Base-by-base conservation (phyloP, 1,284 basidiomycete genomes). In the Microbotryum scabiosae region DNA sequence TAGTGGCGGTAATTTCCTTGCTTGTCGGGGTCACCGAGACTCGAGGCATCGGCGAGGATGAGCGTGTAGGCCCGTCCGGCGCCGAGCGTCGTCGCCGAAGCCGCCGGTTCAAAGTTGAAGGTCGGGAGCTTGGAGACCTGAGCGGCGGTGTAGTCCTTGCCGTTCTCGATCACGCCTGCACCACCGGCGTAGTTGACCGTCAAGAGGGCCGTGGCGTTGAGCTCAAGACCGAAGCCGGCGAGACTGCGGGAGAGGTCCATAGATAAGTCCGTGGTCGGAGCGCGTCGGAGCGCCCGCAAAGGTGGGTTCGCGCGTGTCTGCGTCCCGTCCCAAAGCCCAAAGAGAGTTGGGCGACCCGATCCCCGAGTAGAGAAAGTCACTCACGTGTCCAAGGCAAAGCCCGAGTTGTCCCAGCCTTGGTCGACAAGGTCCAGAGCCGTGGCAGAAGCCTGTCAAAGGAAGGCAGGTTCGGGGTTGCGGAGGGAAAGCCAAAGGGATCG, bases 21-120 rank as follows among this genome's bases (percentile, higher is more conserved):
- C n/a, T 18, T 18, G 47, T 48, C 47, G 12, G 61, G 61, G 45
- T 63, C 51, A 30, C 58, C 61, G 6, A 65, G 46, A 32, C 61
- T 48, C 25, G 61, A 63, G 46, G 84, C 84, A 70, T 88, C 86
- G 41, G 83, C 80, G 84, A 88, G 84, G 49, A 80, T 76, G 51
- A 88, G 70, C 25, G 85, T 86, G 73, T 79, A 86, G 46, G 47
- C 25, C 10, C 21, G 8, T 21, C 10, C n/a, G 47, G 47, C 47
- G 16, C 25, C 47, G 47, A 48, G 25, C 47, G 47, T 48, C n/a
- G n/a, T 26, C n/a, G 47, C n/a, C n/a, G 47, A 26, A 20, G 47
- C 30, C n/a, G 23, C 36, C 36, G 36, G 36, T 12, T 41, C 25
- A 26, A 48, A 21, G 47, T 21, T 48, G 25, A 48, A 10, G 47